A percentile compares a stretch with the other conserved stretches of the same genome.
Evolutionary conservation across 108 stramenopile genomes (phyloP).

Genomic region (Parietichytrium sp.): DNA sequence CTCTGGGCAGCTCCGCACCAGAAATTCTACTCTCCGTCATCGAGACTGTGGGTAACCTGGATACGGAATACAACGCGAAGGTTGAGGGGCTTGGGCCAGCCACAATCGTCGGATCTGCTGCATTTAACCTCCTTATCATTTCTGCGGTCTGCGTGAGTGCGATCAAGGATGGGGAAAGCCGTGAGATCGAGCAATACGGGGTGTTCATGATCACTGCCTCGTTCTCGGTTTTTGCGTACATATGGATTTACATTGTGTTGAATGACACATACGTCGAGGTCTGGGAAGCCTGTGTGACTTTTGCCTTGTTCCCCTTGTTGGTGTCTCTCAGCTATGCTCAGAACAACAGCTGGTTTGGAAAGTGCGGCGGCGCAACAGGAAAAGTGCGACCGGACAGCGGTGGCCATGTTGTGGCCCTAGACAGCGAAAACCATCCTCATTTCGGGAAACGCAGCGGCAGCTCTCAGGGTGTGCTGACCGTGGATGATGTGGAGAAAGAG

Average conservation of each 20-base stretch:
- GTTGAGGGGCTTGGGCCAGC: conserved; percentile 51
- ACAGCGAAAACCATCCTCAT: background rate
- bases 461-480: background rate
- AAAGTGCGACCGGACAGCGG: conserved; percentile 22
- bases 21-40: conserved; percentile 50
- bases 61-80: conserved; percentile 20
- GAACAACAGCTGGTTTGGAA: conserved; percentile 22
- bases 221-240: conserved; percentile 51
- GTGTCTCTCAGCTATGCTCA: conserved; percentile 38
- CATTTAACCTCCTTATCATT: conserved; percentile 52
- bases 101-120: conserved; percentile 53
- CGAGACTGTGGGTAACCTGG: conserved; percentile 36
- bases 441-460: background rate
- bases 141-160: conserved; percentile 44
- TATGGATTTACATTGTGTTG: conserved; percentile 51
- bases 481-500: background rate
- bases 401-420: conserved; percentile 3
- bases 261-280: conserved; percentile 17
- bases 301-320: conserved; percentile 48
- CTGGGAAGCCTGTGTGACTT: conserved; percentile 42
- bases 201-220: conserved; percentile 44
- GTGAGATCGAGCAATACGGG: conserved; percentile 36
- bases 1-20: conserved; percentile 54
- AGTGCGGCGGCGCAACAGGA: background rate
- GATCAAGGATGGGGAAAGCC: conserved; percentile 41